Evolutionary conservation across 2,329 filamentous ascomycete species (phyloP).

Genomic region (Epichloe scottii): DNA sequence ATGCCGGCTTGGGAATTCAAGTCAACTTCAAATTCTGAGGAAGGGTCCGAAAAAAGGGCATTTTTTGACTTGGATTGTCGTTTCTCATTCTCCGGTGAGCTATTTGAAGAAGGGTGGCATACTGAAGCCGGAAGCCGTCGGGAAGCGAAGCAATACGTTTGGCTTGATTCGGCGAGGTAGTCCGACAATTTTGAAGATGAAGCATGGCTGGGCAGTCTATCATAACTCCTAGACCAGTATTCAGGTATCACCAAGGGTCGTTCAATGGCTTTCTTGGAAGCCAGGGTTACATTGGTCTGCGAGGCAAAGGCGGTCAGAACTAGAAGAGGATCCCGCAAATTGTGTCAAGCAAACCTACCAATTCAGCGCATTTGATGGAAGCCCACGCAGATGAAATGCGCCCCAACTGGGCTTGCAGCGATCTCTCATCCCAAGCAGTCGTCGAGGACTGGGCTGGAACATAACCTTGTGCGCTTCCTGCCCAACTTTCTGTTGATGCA

Average conservation of each 20-base stretch:
- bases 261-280: neutral
- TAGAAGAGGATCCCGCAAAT: neutral
- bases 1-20: slow-evolving; percentile 10
- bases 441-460: slow-evolving; percentile 21
- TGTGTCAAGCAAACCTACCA: neutral
- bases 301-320: neutral
- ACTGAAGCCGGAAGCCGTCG: slow-evolving; percentile 3
- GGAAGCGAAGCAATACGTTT: slow-evolving; percentile 5
- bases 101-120: neutral
- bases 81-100: neutral
- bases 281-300: neutral
- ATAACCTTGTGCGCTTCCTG: slow-evolving; percentile 27
- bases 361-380: neutral
- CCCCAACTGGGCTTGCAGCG: slow-evolving; percentile 22
- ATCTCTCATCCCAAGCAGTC: slow-evolving; percentile 14
- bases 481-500: slow-evolving; percentile 29
- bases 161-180: neutral
- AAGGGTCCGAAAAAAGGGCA: slow-evolving; percentile 10
- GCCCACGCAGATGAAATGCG: slow-evolving; percentile 22
- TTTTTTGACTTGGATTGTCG: neutral
- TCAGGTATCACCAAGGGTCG: neutral
- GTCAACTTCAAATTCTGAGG: slow-evolving; percentile 13
- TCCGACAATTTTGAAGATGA: neutral
- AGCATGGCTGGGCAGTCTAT: neutral
- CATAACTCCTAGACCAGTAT: neutral